phyloP scores from a whole-genome alignment of 768 basidiomycete species.

The Naematelia encephala region DNA sequence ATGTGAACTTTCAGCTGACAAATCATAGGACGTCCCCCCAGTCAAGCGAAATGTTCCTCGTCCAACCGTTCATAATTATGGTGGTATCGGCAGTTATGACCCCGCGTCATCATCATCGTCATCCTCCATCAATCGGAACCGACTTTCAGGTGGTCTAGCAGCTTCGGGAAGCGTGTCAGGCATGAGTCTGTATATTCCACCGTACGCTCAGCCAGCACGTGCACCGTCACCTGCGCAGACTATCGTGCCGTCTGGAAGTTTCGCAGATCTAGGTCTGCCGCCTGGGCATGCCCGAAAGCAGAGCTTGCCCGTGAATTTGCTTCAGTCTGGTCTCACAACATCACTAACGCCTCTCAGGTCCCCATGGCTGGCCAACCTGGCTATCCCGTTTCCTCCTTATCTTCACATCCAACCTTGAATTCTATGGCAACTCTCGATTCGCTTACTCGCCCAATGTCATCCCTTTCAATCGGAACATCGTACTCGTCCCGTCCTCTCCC shows the following conservation, averaged over 20 bases:
- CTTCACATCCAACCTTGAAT: slow-evolving; percentile 5
- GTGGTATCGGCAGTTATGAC: slow-evolving; percentile 16
- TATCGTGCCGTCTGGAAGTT: slow-evolving; percentile 24
- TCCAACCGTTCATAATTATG: slow-evolving; percentile 23
- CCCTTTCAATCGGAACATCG: slow-evolving; percentile 31
- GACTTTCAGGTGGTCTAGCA: slow-evolving; percentile 16
- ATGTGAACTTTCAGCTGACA: background rate
- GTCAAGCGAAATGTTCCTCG: slow-evolving; percentile 39
- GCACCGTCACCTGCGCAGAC: slow-evolving; percentile 16
- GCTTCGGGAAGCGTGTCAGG: slow-evolving; percentile 40
- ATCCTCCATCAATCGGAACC: slow-evolving; percentile 13
- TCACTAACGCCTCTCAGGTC: background rate
- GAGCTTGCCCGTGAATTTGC: slow-evolving; percentile 22
- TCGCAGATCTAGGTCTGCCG: slow-evolving; percentile 40
- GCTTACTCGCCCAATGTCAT: slow-evolving; percentile 34
- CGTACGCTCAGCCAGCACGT: slow-evolving; percentile 30
- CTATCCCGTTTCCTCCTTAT: slow-evolving; percentile 3
- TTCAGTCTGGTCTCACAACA: background rate
- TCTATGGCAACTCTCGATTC: slow-evolving; percentile 23
- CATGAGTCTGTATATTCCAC: slow-evolving; percentile 46
- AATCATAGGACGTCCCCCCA: slow-evolving; percentile 34
- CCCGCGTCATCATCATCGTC: slow-evolving; percentile 22
- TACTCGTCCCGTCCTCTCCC: slow-evolving; percentile 19
- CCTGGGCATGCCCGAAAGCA: slow-evolving; percentile 30
- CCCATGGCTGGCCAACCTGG: slow-evolving; percentile 12